Conservation (phyloP, 73 alveolate genomes). For the Paramecium primaurelia region DNA sequence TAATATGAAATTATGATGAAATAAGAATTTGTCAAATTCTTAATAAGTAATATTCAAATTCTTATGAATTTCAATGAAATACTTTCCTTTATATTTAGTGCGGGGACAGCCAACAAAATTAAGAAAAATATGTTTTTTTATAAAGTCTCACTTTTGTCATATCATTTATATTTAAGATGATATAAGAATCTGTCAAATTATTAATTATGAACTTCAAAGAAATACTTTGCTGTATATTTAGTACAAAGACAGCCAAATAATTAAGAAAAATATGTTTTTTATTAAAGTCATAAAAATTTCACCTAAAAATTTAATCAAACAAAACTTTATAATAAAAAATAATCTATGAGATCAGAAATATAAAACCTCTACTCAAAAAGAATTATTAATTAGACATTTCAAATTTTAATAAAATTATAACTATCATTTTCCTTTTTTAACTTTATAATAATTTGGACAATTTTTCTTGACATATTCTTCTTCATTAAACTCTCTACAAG, state of each 20-base stretch:
- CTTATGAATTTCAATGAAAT: neutral
- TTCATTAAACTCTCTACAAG: neutral
- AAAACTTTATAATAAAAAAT: neutral
- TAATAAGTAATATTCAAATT: neutral
- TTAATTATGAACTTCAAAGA: too few species aligned
- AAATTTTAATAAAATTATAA: neutral
- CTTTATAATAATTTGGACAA: slow-evolving; percentile 7
- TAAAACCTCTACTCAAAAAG: neutral
- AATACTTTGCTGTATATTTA: too few species aligned
- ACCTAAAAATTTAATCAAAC: neutral
- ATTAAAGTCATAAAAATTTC: neutral
- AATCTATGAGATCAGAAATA: neutral
- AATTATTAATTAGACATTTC: neutral
- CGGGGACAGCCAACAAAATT: too few species aligned
- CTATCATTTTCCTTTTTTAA: neutral
- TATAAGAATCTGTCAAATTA: too few species aligned
- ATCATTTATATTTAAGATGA: too few species aligned
- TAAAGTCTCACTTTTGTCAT: too few species aligned
- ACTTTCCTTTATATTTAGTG: too few species aligned
- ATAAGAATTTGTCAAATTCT: too few species aligned
- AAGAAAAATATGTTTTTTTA: neutral
- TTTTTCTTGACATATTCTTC: neutral
- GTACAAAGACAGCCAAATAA: too few species aligned
- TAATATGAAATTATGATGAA: too few species aligned
- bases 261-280: neutral